Evolutionary conservation across 805 yeast genomes (phyloP), one percentile per base, ranked within the genome.

Genomic region (Wilhelminamyces savonicus): DNA sequence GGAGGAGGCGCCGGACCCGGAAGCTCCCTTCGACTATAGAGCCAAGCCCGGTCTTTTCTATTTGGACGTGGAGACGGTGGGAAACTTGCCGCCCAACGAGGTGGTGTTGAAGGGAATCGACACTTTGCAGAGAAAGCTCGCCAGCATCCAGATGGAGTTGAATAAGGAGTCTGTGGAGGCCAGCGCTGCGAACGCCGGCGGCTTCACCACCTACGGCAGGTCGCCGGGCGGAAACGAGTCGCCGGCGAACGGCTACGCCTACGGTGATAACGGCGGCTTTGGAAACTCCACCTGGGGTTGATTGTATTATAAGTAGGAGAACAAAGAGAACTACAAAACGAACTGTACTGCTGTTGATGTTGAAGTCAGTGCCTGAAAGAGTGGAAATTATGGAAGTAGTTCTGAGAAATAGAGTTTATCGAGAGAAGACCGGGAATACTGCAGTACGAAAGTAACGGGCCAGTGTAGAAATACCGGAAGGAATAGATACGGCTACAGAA

Each of bases 1-100:
- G 79, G 99, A 92, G 61, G 98, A 92, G 56, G 84, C 90, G 6
- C 96, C 97, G 16, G 78, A 75, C 44, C 83, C 86, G 14, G 92
- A 80, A 35, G 96, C 87, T 22, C 71, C 71, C 8, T 88, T 88
- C 50, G 96, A 92, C 54, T 86, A 78, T 54, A 69, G 63, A 24
- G 95, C 96, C 5, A 74, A 71, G 48, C 94, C 98, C 3, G 65
- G 73, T 26, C 78, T 76, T 41, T 92, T 79, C 47, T 92, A 92
- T 56, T 62, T 90, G 50, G 90, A 84, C 43, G 83, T 94, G 7
- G 99, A 92, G 58, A 84, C 97, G 1, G 82, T 88, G 10, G 98
- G 98, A 3, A 76, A 80, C 28, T 73, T 92, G 36, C 75, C 83
- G 31, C 94, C 96, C 1, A 83, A 87, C 48, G 94, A 85, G 43